Conservation (phyloP, 495 filamentous ascomycete species). For the Xylaria sp. region DNA sequence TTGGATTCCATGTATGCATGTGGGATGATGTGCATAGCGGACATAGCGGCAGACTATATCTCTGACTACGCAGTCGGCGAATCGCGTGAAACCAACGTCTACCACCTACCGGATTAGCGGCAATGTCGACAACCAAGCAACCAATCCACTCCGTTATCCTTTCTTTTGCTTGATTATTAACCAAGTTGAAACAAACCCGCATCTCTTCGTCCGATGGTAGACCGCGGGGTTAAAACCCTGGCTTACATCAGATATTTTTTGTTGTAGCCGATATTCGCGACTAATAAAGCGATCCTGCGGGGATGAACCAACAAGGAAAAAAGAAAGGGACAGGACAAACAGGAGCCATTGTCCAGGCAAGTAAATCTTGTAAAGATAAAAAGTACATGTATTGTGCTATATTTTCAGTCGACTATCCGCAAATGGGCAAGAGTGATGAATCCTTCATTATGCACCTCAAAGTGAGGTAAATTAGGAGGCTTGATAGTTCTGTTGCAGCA, state of each 20-base stretch:
- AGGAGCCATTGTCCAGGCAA: neutral
- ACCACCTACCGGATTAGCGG: constrained; percentile 17
- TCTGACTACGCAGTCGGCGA: neutral
- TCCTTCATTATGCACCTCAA: neutral
- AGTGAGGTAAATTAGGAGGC: neutral
- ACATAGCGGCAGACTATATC: neutral
- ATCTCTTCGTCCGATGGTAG: neutral
- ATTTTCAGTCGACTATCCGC: neutral
- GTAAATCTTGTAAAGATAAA: neutral
- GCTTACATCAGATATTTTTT: neutral
- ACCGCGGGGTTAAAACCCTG: neutral
- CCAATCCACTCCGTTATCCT: constrained; percentile 2
- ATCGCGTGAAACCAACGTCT: constrained; percentile 3
- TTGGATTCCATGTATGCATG: constrained; percentile 15
- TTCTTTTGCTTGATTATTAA: neutral
- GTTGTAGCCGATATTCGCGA: constrained; percentile 18
- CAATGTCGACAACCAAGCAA: neutral
- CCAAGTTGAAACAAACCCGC: constrained; percentile 17
- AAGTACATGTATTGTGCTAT: neutral
- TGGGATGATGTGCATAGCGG: constrained; percentile 19
- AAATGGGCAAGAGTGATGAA: neutral
- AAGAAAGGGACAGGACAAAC: neutral
- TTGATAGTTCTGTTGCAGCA: too few relatives aligned
- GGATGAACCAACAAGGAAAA: neutral
- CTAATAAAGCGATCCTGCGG: constrained; percentile 7